A percentile compares a stretch with the other conserved stretches of the same genome.
phyloP scores from a whole-genome alignment of 2,329 filamentous ascomycete genomes.

The Pseudocercospora macadamiae region DNA sequence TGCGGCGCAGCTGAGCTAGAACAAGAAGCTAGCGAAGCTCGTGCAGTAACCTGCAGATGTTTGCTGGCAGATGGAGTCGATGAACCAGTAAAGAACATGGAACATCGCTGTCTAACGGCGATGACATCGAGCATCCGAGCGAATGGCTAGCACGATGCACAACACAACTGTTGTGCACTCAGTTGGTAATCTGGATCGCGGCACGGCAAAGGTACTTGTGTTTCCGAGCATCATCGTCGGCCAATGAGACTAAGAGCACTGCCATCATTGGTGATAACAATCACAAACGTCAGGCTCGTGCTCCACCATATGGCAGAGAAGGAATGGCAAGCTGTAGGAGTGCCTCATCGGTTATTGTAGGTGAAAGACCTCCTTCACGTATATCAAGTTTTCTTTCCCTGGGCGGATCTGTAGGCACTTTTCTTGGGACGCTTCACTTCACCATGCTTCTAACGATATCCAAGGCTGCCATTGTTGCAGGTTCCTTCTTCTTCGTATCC shows the following conservation, averaged over 20 bases:
- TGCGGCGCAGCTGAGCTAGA: neutral
- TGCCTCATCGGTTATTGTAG: neutral
- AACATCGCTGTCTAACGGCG: neutral
- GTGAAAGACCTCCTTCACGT: too few species aligned
- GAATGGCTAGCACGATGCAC: neutral
- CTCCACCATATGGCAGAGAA: neutral
- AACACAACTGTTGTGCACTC: neutral
- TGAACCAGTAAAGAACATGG: neutral
- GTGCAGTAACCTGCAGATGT: conserved; percentile 6
- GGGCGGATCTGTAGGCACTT: too few species aligned
- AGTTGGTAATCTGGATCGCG: neutral
- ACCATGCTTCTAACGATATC: neutral
- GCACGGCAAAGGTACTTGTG: neutral
- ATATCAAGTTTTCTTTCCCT: too few species aligned
- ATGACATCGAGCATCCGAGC: neutral
- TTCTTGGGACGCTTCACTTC: too few species aligned
- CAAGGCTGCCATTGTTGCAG: neutral
- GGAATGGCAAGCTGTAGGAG: neutral
- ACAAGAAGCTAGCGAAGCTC: neutral
- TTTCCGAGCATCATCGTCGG: neutral
- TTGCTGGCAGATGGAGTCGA: too few species aligned
- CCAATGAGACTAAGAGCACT: neutral
- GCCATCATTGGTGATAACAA: neutral
- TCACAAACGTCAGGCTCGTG: neutral
- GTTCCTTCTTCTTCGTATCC: neutral